Evolutionary conservation across 2,329 filamentous ascomycete genomes (phyloP).

Genomic region (Trichoderma cornu-damae): DNA sequence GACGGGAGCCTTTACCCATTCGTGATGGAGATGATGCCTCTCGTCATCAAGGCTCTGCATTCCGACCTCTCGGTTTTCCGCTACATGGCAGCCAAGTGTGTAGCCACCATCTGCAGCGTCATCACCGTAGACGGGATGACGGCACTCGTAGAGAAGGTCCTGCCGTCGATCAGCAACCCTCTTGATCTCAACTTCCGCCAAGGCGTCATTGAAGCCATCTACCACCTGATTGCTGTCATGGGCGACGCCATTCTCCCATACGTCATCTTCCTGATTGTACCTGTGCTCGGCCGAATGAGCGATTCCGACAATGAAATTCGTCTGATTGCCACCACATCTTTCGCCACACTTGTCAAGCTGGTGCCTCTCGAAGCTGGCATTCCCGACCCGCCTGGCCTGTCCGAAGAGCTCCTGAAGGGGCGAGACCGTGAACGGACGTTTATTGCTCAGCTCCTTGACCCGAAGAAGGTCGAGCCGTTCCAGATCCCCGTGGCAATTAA

Average conservation of each 20-base stretch:
- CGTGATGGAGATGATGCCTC: slow-evolving; percentile 75
- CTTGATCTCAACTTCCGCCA: slow-evolving; percentile 84
- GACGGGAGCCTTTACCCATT: slow-evolving; percentile 70
- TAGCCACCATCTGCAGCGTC: slow-evolving; percentile 95
- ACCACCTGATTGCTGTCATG: slow-evolving; percentile 97
- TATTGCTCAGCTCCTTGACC: slow-evolving; percentile 91
- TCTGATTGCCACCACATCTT: slow-evolving; percentile 90
- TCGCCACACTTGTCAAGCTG: slow-evolving; percentile 93
- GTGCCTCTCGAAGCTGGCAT: slow-evolving; percentile 96
- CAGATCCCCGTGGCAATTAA: slow-evolving; percentile 94
- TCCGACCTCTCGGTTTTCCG: slow-evolving; percentile 86
- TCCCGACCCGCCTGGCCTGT: slow-evolving; percentile 89
- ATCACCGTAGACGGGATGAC: slow-evolving; percentile 96
- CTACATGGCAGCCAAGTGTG: slow-evolving; percentile 94
- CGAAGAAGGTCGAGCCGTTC: slow-evolving; percentile 94
- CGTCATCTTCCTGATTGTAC: slow-evolving; percentile 97
- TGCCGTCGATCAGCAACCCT: slow-evolving; percentile 88
- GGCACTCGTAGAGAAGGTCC: slow-evolving; percentile 83
- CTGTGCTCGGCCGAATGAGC: slow-evolving; percentile 95
- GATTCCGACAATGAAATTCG: slow-evolving; percentile 95
- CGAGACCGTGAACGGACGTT: slow-evolving; percentile 94
- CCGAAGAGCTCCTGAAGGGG: slow-evolving; percentile 79
- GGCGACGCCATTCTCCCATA: slow-evolving; percentile 93
- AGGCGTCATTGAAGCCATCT: slow-evolving; percentile 90
- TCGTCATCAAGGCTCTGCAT: slow-evolving; percentile 81